Evolutionary conservation across 306 rosid species (phyloP).

Genomic region (Erythrophleum fordii): DNA sequence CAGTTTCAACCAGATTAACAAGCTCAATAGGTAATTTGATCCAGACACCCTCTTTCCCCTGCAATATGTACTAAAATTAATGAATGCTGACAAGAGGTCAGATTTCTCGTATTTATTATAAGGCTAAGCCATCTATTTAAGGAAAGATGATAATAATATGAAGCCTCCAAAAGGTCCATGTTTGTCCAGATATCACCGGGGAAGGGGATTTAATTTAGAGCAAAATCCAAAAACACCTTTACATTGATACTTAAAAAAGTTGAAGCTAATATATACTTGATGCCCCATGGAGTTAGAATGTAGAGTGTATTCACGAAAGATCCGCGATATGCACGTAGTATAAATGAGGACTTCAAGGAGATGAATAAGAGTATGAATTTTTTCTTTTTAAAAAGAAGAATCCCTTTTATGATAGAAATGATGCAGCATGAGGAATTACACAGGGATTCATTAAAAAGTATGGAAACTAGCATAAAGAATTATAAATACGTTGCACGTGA

Average conservation of each 20-base stretch:
- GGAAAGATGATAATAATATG: not conserved
- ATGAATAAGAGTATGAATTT: not conserved
- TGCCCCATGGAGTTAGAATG: slow-evolving; percentile 7
- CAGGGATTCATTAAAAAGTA: too few species aligned
- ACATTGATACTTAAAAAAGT: not conserved
- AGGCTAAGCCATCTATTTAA: not conserved
- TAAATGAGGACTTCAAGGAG: slow-evolving; percentile 2
- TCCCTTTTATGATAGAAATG: not conserved
- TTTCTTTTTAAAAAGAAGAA: not conserved
- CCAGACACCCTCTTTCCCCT: slow-evolving; percentile 65
- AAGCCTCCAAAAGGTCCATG: not conserved
- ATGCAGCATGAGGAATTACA: not conserved
- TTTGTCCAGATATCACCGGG: not conserved
- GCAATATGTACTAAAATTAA: slow-evolving; percentile 22
- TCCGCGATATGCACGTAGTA: not conserved
- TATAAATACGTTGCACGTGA: not conserved
- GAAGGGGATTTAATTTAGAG: not conserved
- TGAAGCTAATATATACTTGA: not conserved
- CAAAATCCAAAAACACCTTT: not conserved
- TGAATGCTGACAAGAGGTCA: not conserved
- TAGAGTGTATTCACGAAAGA: not conserved
- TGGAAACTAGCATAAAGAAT: not conserved
- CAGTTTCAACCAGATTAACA: slow-evolving; percentile 56
- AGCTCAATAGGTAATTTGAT: slow-evolving; percentile 58
- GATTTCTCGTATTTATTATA: not conserved